These are phyloP conservation scores for Suillus subalutaceus DNA, from an alignment of 768 basidiomycete species.

Conservation along the genomic window DNA sequence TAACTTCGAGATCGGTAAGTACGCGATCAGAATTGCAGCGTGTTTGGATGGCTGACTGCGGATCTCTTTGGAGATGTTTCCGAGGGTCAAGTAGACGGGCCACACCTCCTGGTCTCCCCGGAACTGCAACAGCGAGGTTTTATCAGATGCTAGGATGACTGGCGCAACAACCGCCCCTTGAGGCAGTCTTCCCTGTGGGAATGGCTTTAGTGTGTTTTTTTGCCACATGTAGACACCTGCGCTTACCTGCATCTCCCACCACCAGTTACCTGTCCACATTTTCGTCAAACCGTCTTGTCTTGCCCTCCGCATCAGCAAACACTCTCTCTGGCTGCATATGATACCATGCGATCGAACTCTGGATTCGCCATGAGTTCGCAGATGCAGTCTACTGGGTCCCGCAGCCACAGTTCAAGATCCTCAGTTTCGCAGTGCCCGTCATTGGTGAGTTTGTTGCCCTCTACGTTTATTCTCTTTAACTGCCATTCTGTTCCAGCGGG, in stretches of 20 bases:
- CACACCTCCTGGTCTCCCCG: no score
- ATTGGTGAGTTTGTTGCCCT: background rate
- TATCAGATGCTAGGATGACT: no score
- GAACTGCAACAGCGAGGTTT: no score
- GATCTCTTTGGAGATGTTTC: no score
- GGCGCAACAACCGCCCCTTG: no score
- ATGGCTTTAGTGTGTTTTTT: no score
- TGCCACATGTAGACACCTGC: background rate
- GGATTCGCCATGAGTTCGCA: constrained; percentile 30
- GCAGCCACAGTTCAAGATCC: constrained; percentile 25
- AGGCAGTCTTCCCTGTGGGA: no score
- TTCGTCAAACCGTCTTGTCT: constrained; percentile 34
- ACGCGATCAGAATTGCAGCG: no score
- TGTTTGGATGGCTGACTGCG: no score
- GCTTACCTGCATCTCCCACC: constrained; percentile 39
- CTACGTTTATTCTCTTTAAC: no score
- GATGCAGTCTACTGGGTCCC: constrained; percentile 32
- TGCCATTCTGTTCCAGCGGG: background rate
- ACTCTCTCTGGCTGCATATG: constrained; percentile 35
- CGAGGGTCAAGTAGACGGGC: no score
- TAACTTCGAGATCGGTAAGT: no score
- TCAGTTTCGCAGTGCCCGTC: constrained; percentile 15
- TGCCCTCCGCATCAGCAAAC: constrained; percentile 17
- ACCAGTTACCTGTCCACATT: constrained; percentile 42
- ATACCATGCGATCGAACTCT: constrained; percentile 27